Conservation (phyloP, 345 rosid genomes). For the Eucalyptus pauciflora region DNA sequence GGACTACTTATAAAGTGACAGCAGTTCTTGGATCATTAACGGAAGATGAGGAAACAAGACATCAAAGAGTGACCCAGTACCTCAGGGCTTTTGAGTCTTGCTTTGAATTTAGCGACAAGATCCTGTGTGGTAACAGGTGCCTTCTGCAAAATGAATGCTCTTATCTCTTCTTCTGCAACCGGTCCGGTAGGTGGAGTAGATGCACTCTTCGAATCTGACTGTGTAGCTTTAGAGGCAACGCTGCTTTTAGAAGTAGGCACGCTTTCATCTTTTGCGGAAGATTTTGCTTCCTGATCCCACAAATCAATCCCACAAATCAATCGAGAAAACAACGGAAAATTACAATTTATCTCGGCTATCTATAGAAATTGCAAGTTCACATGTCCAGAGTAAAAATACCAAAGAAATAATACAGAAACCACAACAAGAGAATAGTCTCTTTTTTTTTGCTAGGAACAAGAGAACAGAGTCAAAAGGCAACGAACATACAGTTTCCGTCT, state of each 20-base stretch:
- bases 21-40: neutral
- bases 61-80: constrained; percentile 9
- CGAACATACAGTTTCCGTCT: constrained; percentile 65
- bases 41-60: neutral
- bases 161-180: constrained; percentile 85
- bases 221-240: constrained; percentile 22
- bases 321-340: neutral
- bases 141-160: constrained; percentile 68
- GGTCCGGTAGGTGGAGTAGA: constrained; percentile 46
- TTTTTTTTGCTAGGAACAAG: neutral
- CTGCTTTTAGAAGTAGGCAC: constrained; percentile 27
- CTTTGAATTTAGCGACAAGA: constrained; percentile 75
- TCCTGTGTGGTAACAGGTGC: constrained; percentile 80
- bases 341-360: neutral
- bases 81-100: constrained; percentile 62
- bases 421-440: neutral
- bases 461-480: neutral
- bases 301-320: neutral
- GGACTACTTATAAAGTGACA: neutral
- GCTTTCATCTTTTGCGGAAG: constrained; percentile 36
- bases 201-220: constrained; percentile 28
- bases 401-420: neutral
- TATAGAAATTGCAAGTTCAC: neutral
- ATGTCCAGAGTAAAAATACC: neutral
- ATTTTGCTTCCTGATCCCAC: constrained; percentile 36